A percentile compares a stretch with the other conserved stretches of the same genome.
Evolutionary conservation across 192 early-diverging fungal species (phyloP).

Genomic region (Backusella macrospora): DNA sequence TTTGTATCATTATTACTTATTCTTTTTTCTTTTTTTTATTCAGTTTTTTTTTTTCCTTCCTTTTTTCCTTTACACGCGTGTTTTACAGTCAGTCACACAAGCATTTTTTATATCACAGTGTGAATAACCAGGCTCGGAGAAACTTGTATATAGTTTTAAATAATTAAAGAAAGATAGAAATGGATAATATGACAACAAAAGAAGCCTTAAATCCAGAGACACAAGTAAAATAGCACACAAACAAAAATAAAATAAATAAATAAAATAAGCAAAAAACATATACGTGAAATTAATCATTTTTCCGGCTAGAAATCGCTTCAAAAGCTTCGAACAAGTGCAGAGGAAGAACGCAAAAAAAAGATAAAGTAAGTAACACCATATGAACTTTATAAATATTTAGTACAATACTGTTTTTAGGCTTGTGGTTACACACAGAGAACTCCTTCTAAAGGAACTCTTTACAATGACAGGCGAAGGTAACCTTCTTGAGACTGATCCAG

Average conservation of each 20-base stretch:
- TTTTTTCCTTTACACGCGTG: neutral
- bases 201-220: conserved; percentile 6
- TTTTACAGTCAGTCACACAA: conserved; percentile 1
- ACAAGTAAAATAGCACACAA: conserved; percentile 4
- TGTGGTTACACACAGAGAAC: conserved; percentile 24
- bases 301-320: conserved; percentile 20
- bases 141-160: neutral
- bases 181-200: conserved; percentile 14
- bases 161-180: conserved; percentile 4
- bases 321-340: conserved; percentile 19
- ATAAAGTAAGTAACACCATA: conserved; percentile 24
- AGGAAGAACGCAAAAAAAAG: conserved; percentile 23
- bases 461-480: conserved; percentile 22
- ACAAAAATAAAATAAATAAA: neutral
- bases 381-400: conserved; percentile 9
- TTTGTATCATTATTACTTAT: neutral
- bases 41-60: conserved; percentile 9
- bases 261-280: neutral
- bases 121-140: neutral
- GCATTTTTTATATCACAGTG: neutral
- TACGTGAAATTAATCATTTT: neutral
- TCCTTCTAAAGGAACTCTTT: conserved; percentile 28
- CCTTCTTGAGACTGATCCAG: conserved; percentile 7
- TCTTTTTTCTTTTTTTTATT: conserved; percentile 13
- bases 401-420: neutral